phyloP scores from a whole-genome alignment of 2,329 filamentous ascomycete genomes.

The Phyllosticta paracitricarpa region DNA sequence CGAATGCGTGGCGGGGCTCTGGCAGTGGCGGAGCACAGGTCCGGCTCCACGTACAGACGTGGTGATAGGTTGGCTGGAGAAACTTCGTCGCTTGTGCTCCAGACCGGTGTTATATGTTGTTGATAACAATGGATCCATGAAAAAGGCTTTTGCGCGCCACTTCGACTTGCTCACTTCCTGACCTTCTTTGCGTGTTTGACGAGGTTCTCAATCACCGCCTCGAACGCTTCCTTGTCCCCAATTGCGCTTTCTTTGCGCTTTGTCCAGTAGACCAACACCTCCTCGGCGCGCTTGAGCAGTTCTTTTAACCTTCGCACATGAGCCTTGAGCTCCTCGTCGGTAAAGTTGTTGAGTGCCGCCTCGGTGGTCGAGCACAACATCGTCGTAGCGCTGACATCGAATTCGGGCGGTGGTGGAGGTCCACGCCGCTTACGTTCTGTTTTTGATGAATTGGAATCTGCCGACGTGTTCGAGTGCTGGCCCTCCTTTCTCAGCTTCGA shows the following conservation, averaged over 20 bases:
- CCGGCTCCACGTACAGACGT: neutral
- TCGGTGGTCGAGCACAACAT: constrained; percentile 77
- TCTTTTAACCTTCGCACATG: constrained; percentile 63
- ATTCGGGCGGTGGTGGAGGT: constrained; percentile 58
- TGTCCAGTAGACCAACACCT: constrained; percentile 80
- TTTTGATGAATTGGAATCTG: constrained; percentile 28
- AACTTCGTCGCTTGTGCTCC: neutral
- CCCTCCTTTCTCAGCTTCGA: constrained; percentile 28
- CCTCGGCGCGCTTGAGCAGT: constrained; percentile 60
- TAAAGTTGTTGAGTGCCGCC: constrained; percentile 70
- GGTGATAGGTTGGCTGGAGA: neutral
- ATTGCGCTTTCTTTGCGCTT: constrained; percentile 76
- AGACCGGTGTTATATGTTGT: neutral
- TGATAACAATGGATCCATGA: neutral
- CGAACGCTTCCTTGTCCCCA: constrained; percentile 85
- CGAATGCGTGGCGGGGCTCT: neutral
- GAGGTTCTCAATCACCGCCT: constrained; percentile 92
- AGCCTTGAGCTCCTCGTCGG: constrained; percentile 60
- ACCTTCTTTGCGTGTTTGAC: constrained; percentile 85
- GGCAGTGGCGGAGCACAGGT: neutral
- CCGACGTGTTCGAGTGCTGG: constrained; percentile 28
- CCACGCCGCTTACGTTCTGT: constrained; percentile 41
- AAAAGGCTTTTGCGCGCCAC: neutral
- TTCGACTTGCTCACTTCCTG: constrained; percentile 48
- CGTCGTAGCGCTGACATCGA: constrained; percentile 69